Conservation (phyloP, 352 stramenopile genomes). For the Globisporangium cylindrosporum region DNA sequence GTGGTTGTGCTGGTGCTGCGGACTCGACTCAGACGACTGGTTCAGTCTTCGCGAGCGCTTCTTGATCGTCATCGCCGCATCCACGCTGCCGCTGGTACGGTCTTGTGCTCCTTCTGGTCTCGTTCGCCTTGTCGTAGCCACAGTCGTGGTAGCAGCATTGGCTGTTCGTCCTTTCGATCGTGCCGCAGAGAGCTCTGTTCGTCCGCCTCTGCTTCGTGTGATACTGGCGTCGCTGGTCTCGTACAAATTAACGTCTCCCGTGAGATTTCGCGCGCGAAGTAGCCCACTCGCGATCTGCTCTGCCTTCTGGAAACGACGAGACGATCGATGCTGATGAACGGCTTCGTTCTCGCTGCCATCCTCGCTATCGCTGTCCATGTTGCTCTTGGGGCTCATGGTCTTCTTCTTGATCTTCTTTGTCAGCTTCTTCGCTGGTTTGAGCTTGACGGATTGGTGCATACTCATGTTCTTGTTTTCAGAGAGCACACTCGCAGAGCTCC, state of each 20-base stretch:
- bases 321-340: background rate
- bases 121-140: background rate
- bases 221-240: conserved; percentile 17
- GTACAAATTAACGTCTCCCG: conserved; percentile 13
- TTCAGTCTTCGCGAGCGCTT: conserved; percentile 27
- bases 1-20: background rate
- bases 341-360: background rate
- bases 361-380: conserved; percentile 4
- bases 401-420: conserved; percentile 10
- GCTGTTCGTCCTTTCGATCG: background rate
- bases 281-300: background rate
- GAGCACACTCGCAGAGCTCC: background rate
- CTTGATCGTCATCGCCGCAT: conserved; percentile 14
- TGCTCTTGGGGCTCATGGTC: background rate
- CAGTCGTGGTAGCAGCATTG: background rate
- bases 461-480: background rate
- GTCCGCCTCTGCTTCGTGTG: conserved; percentile 10
- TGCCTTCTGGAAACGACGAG: conserved; percentile 3
- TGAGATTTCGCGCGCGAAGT: background rate
- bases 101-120: background rate
- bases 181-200: background rate
- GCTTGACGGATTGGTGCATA: conserved; percentile 8
- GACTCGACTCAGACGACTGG: conserved; percentile 4
- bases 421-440: background rate
- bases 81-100: background rate